Evolutionary conservation across 1,139 yeast species (phyloP).

Genomic region (Chernovozyma sophiae-reginae): DNA sequence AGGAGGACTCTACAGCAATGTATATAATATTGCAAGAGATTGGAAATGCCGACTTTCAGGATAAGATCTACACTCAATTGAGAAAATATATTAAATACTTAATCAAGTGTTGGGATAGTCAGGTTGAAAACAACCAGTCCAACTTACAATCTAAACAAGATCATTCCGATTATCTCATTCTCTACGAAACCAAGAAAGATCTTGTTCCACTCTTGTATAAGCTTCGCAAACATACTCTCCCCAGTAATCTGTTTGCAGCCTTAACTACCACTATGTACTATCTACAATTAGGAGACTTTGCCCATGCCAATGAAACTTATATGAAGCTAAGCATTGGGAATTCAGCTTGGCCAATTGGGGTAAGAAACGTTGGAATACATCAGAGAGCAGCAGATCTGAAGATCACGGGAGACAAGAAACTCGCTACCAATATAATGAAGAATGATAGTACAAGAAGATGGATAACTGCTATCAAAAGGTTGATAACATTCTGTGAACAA

Average conservation of each 20-base stretch:
- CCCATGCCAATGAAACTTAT: conserved; percentile 65
- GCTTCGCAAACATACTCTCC: conserved; percentile 47
- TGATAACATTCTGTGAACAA: conserved; percentile 54
- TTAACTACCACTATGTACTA: conserved; percentile 58
- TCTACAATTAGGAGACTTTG: conserved; percentile 51
- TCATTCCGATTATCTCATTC: conserved; percentile 2
- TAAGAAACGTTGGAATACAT: conserved; percentile 75
- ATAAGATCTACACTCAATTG: conserved; percentile 36
- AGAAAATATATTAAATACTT: conserved; percentile 48
- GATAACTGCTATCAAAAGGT: conserved; percentile 70
- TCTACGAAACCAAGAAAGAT: conserved; percentile 56
- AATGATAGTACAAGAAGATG: conserved; percentile 73
- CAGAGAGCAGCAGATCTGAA: conserved; percentile 53
- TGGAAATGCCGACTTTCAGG: conserved; percentile 20
- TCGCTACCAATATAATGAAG: conserved; percentile 70
- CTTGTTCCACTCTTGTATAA: conserved; percentile 58
- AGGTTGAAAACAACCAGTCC: conserved; percentile 4
- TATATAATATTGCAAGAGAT: conserved; percentile 33
- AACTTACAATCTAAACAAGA: conserved; percentile 2
- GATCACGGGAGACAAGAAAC: conserved; percentile 39
- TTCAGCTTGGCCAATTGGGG: conserved; percentile 93
- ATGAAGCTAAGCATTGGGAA: conserved; percentile 79
- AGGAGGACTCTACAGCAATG: conserved; percentile 20
- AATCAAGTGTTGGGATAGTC: conserved; percentile 42
- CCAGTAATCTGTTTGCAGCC: conserved; percentile 45